Evolutionary conservation across 2,329 filamentous ascomycete species (phyloP).

Genomic region (Aureobasidium lini): DNA sequence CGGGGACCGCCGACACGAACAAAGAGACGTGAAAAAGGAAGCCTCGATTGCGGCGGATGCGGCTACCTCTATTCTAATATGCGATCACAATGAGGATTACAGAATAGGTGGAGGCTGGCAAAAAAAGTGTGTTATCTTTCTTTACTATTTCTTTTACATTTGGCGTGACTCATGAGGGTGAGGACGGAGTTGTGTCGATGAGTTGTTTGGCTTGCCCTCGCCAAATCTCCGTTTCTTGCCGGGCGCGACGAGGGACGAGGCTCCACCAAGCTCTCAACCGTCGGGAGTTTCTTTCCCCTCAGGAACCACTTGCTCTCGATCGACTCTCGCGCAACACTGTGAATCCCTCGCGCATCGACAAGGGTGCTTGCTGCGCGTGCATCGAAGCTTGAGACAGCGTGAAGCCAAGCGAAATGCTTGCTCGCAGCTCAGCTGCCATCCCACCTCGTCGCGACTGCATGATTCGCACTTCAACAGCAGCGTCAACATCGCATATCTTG

Average conservation of each 20-base stretch:
- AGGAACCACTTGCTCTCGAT: background rate
- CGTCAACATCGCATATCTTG: background rate
- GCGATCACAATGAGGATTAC: background rate
- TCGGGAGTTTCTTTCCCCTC: background rate
- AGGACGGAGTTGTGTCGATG: background rate
- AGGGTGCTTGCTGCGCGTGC: background rate
- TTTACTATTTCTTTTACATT: conserved; percentile 8
- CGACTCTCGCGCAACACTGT: background rate
- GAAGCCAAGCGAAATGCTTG: conserved; percentile 1
- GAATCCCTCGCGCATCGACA: background rate
- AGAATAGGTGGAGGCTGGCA: background rate
- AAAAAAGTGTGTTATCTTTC: conserved; percentile 10
- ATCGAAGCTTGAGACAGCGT: background rate
- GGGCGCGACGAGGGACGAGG: background rate
- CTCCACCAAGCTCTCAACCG: background rate
- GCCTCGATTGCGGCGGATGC: background rate
- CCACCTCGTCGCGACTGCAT: background rate
- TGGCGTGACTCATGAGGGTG: conserved; percentile 9
- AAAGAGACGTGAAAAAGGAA: background rate
- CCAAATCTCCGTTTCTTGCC: background rate
- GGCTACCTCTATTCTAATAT: conserved; percentile 1
- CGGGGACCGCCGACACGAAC: background rate
- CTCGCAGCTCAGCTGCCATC: background rate
- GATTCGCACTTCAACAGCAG: background rate
- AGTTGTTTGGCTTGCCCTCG: background rate